These are phyloP conservation scores for Paxillus involutus DNA, from an alignment of 768 basidiomycete species.

Conservation along the genomic window DNA sequence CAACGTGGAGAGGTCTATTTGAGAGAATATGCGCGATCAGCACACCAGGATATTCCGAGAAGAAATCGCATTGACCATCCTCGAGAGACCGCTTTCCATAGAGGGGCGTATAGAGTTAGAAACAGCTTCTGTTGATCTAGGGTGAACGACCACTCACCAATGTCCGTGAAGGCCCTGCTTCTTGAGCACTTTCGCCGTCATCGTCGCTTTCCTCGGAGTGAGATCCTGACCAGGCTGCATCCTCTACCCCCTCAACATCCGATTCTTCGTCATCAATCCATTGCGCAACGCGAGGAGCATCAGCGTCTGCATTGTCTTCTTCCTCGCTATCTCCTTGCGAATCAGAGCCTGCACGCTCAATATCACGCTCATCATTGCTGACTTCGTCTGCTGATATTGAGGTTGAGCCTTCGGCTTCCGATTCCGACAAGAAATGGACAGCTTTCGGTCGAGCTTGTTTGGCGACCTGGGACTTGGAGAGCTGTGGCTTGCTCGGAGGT, in stretches of 20 bases:
- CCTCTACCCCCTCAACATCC: constrained; percentile 16
- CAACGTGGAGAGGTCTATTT: constrained; percentile 54
- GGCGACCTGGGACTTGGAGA: constrained; percentile 4
- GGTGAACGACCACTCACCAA: constrained; percentile 11
- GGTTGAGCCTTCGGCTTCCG: not conserved
- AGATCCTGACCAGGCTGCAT: constrained; percentile 1
- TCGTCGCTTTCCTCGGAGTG: constrained; percentile 17
- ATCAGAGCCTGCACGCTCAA: not conserved
- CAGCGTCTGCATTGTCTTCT: constrained; percentile 35
- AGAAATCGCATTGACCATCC: constrained; percentile 17
- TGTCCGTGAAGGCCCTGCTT: constrained; percentile 11
- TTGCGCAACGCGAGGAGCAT: constrained; percentile 58
- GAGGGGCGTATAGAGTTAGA: not conserved
- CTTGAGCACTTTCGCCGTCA: not conserved
- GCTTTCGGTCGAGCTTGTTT: constrained; percentile 17
- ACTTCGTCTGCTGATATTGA: not conserved
- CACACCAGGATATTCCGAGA: not conserved
- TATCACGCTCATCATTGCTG: not conserved
- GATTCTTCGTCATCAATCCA: constrained; percentile 56
- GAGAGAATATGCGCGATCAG: constrained; percentile 5
- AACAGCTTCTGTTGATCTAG: no score
- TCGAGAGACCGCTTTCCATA: constrained; percentile 27
- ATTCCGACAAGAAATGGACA: constrained; percentile 13
- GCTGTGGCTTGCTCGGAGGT: not conserved
- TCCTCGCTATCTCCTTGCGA: constrained; percentile 28